phyloP scores from a whole-genome alignment of 495 filamentous ascomycete species.

The Clavariopsis aquatica region DNA sequence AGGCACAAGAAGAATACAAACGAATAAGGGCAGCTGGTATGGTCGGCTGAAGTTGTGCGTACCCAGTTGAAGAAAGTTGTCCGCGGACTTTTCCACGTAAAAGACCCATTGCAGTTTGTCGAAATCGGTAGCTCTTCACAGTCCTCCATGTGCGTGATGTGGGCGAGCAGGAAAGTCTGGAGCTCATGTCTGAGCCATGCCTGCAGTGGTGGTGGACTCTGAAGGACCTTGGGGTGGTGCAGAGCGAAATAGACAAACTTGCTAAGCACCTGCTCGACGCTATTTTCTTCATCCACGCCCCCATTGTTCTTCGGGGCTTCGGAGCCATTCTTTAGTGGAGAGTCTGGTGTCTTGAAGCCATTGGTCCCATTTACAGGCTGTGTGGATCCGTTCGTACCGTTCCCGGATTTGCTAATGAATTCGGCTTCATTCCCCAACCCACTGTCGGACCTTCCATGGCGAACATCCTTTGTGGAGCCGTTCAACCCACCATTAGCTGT shows the following conservation, averaged over 20 bases:
- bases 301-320: not conserved
- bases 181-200: conserved; percentile 21
- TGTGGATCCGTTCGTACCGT: not conserved
- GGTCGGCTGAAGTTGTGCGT: conserved; percentile 42
- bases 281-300: not conserved
- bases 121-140: conserved; percentile 1
- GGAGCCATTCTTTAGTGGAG: not conserved
- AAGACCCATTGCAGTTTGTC: not conserved
- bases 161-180: conserved; percentile 26
- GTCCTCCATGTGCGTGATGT: conserved; percentile 30
- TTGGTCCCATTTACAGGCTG: not conserved
- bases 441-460: conserved; percentile 1
- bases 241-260: conserved; percentile 24
- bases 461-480: not conserved
- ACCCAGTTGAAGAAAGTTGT: conserved; percentile 45
- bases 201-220: conserved; percentile 18
- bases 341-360: not conserved
- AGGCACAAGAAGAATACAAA: conserved; percentile 47
- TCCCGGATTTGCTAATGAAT: not conserved
- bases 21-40: conserved; percentile 46
- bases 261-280: conserved; percentile 15
- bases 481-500: not conserved
- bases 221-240: conserved; percentile 24
- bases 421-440: not conserved
- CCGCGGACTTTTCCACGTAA: conserved; percentile 18